These are phyloP conservation scores for Calonectria pseudoreteaudii DNA, from an alignment of 2,329 filamentous ascomycete genomes.

Conservation along the genomic window DNA sequence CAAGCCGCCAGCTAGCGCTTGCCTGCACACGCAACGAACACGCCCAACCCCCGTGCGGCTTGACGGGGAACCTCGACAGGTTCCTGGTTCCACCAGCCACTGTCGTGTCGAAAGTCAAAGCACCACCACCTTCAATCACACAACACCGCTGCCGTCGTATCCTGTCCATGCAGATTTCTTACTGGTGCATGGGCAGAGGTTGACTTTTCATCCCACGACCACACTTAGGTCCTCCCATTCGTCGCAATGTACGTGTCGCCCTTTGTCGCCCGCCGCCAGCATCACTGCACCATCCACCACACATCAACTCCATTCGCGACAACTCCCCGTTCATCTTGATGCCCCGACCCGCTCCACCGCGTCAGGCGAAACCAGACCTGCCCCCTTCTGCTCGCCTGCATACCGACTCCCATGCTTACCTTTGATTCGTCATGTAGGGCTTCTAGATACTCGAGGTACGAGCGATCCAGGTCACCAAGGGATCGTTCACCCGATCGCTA, in stretches of 20 bases:
- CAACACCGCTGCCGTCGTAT: slow-evolving; percentile 6
- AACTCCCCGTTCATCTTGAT: neutral
- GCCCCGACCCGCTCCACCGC: neutral
- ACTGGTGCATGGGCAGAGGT: slow-evolving; percentile 35
- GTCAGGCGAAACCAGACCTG: neutral
- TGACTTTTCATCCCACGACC: slow-evolving; percentile 21
- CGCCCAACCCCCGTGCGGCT: slow-evolving; percentile 21
- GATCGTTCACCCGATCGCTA: slow-evolving; percentile 79
- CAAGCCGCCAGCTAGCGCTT: neutral
- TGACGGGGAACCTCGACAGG: slow-evolving; percentile 25
- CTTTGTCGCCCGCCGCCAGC: neutral
- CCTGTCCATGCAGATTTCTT: slow-evolving; percentile 15
- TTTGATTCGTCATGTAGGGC: slow-evolving; percentile 61
- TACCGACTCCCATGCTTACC: slow-evolving; percentile 23
- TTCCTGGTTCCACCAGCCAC: slow-evolving; percentile 32
- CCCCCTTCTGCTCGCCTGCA: neutral
- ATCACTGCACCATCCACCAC: slow-evolving; percentile 1
- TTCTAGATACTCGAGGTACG: slow-evolving; percentile 68
- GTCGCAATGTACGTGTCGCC: slow-evolving; percentile 38
- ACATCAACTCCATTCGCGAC: neutral
- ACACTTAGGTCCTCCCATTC: slow-evolving; percentile 28
- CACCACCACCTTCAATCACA: slow-evolving; percentile 20
- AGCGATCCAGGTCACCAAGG: slow-evolving; percentile 73
- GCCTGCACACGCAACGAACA: slow-evolving; percentile 29
- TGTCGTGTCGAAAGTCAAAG: slow-evolving; percentile 31